Conservation (phyloP, 768 basidiomycete genomes). For the Calocybe cyanea region DNA sequence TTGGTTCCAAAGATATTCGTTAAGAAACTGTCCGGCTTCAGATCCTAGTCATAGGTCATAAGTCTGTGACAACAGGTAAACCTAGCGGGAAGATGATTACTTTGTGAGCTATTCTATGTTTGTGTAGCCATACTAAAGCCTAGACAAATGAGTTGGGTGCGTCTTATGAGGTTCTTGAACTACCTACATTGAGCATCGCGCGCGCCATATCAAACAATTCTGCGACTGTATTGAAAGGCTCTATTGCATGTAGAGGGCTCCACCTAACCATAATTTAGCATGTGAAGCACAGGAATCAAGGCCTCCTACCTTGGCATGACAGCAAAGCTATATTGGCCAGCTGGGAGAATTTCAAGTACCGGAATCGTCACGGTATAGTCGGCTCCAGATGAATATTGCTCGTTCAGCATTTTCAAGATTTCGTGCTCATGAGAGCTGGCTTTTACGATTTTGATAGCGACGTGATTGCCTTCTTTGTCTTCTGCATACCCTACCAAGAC, state of each 20-base stretch:
- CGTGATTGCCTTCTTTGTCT: constrained; percentile 4
- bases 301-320: constrained; percentile 27
- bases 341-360: constrained; percentile 19
- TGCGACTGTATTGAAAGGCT: too few relatives aligned
- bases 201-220: constrained; percentile 10
- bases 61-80: too few relatives aligned
- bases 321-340: constrained; percentile 19
- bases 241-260: too few relatives aligned
- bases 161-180: background rate
- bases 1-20: constrained; percentile 8
- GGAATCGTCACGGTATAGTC: constrained; percentile 18
- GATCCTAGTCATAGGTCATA: too few relatives aligned
- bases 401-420: background rate
- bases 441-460: too few relatives aligned
- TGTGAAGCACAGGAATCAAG: too few relatives aligned
- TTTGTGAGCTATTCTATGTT: background rate
- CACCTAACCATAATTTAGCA: too few relatives aligned
- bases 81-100: too few relatives aligned
- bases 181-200: background rate
- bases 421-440: constrained; percentile 3
- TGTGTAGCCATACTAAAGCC: constrained; percentile 13
- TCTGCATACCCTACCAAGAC: constrained; percentile 9
- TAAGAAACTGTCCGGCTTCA: constrained; percentile 7
- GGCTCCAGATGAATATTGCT: background rate
- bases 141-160: constrained; percentile 12